Evolutionary conservation across 345 rosid species (phyloP).

Genomic region (Sisymbrium altissimum): DNA sequence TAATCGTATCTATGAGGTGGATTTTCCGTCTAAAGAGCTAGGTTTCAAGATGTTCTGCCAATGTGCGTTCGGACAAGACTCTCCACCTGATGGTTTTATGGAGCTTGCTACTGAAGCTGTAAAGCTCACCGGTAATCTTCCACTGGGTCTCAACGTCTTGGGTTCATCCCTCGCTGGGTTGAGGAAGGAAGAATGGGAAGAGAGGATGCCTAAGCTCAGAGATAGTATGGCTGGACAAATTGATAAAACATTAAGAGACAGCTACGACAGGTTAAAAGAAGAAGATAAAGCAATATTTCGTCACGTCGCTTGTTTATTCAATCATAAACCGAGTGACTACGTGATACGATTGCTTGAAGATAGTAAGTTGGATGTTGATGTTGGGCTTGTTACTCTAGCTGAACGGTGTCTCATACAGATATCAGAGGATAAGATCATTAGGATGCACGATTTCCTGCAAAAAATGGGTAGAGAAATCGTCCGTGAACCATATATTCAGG

Average conservation of each 20-base stretch:
- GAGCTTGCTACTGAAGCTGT: not conserved
- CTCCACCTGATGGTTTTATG: not conserved
- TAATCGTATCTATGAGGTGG: conserved; percentile 1
- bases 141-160: not conserved
- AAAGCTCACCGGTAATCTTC: not conserved
- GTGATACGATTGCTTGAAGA: not conserved
- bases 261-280: not conserved
- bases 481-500: not conserved
- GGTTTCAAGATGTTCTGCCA: not conserved
- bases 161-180: not conserved
- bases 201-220: not conserved
- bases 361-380: not conserved
- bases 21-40: not conserved
- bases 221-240: not conserved
- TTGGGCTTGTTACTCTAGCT: not conserved
- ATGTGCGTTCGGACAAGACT: not conserved
- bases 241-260: not conserved
- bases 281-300: conserved; percentile 1
- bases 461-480: not conserved
- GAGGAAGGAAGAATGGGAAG: not conserved
- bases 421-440: not conserved
- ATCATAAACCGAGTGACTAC: not conserved
- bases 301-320: conserved; percentile 1
- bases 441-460: not conserved
- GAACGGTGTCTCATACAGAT: conserved; percentile 5